Evolutionary conservation across 1,139 yeast genomes (phyloP), one percentile per base, ranked within the genome.

Genomic region (Saccharomyces hybrid): DNA sequence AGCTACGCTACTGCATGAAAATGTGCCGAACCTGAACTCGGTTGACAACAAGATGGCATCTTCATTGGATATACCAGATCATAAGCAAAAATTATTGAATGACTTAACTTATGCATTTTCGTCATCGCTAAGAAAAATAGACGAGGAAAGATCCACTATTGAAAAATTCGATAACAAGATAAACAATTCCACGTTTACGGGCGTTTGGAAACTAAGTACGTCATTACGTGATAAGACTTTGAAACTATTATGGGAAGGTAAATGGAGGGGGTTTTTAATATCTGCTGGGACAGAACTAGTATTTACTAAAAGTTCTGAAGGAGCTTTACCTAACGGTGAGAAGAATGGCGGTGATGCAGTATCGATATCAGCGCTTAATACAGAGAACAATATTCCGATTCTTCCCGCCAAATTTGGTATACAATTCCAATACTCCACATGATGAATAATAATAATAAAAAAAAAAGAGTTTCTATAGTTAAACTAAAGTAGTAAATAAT

Each of bases 161-260:
- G 75, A 78, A 32, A 80, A 81, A 9, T 83, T 83, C 61, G 81
- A 80, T 55, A 75, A 74, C 54, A 68, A 78, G 23, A 81, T 81
- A 23, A 76, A 77, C 50, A 77, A 76, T 52, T 77, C 84, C 49
- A 77, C 80, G 51, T 84, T 84, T 62, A 76, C 85, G 0, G 84
- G 88, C 57, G 95, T 89, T 11, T 70, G 90, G 61, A 91, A 89
- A 68, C 72, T 86, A 2, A 81, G 93, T 53, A 81, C 96, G 0
- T 84, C 91, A 51, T 63, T 88, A 26, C 82, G 81, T 51, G 86
- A 84, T 55, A 78, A 77, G 59, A 77, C 81, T 56, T 64, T 88
- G 7, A 83, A 82, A 56, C 54, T 90, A 5, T 71, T 88, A 42
- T 93, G 98, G 97, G 97, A 88, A 65, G 97, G 98, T 0, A 78